Conservation (phyloP, 371 early-diverging fungal genomes). For the Syncephalastrum sp. region DNA sequence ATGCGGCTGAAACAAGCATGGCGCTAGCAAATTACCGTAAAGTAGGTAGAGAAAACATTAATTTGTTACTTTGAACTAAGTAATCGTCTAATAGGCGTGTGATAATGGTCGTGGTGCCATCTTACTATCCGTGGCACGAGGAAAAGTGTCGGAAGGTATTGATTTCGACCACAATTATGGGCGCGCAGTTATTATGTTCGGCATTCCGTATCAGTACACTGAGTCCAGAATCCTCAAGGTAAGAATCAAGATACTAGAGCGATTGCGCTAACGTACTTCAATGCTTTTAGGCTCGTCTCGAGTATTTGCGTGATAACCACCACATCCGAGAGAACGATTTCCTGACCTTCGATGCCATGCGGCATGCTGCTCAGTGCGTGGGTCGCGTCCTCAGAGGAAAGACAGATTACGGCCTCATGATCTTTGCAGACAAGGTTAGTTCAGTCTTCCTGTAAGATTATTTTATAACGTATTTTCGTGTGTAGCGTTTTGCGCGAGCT, state of each 20-base stretch:
- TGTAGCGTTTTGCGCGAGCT: constrained; percentile 86
- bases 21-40: constrained; percentile 95
- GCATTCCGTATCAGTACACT: constrained; percentile 99
- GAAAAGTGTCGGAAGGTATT: constrained; percentile 99
- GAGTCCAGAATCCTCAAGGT: constrained; percentile 94
- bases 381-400: constrained; percentile 98
- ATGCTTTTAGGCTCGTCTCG: constrained; percentile 78
- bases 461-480: background rate
- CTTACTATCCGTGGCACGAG: constrained; percentile 98
- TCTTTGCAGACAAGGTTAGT: constrained; percentile 95
- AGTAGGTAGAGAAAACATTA: constrained; percentile 24
- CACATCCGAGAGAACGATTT: constrained; percentile 98
- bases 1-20: constrained; percentile 96
- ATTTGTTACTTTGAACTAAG: background rate
- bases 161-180: constrained; percentile 99
- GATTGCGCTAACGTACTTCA: background rate
- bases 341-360: constrained; percentile 99
- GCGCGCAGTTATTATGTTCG: constrained; percentile 98
- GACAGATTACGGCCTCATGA: constrained; percentile 99
- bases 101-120: constrained; percentile 99
- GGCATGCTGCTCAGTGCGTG: constrained; percentile 99
- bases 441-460: background rate
- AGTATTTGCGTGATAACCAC: constrained; percentile 92
- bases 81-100: constrained; percentile 69
- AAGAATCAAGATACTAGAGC: background rate